Evolutionary conservation across 495 filamentous ascomycete species (phyloP).

Genomic region (Penicillium ochrochloron): DNA sequence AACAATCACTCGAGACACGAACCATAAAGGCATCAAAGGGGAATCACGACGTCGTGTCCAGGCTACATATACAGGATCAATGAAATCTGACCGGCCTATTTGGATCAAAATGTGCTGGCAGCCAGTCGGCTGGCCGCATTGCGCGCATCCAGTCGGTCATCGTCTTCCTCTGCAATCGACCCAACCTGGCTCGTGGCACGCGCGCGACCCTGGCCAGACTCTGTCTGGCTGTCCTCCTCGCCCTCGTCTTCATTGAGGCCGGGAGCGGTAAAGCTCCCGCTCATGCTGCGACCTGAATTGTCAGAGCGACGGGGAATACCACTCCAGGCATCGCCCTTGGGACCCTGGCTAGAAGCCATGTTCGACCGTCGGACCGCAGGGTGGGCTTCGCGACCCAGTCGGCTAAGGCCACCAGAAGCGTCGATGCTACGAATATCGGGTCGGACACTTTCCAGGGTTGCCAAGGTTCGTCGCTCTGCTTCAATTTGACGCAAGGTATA

Average conservation of each 20-base stretch:
- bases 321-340: constrained; percentile 96
- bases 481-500: constrained; percentile 95
- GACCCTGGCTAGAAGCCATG: constrained; percentile 84
- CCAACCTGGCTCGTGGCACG: constrained; percentile 65
- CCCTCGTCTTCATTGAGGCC: constrained; percentile 46
- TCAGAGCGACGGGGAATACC: constrained; percentile 84
- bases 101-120: constrained; percentile 90
- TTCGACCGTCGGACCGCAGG: constrained; percentile 75
- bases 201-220: constrained; percentile 53
- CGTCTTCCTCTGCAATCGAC: constrained; percentile 79
- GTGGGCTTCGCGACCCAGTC: constrained; percentile 86
- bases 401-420: constrained; percentile 81
- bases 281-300: constrained; percentile 75
- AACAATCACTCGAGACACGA: constrained; percentile 13
- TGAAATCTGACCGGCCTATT: constrained; percentile 19
- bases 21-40: constrained; percentile 30
- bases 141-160: constrained; percentile 90
- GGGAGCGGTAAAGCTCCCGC: constrained; percentile 63
- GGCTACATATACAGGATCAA: constrained; percentile 37
- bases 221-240: constrained; percentile 42
- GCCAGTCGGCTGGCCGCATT: constrained; percentile 95
- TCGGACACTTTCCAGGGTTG: constrained; percentile 87
- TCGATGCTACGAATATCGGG: constrained; percentile 95
- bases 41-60: constrained; percentile 35
- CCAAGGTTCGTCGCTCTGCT: constrained; percentile 87